These are phyloP conservation scores for Jackrogersella minutella DNA, from an alignment of 495 filamentous ascomycete genomes.

Conservation along the genomic window DNA sequence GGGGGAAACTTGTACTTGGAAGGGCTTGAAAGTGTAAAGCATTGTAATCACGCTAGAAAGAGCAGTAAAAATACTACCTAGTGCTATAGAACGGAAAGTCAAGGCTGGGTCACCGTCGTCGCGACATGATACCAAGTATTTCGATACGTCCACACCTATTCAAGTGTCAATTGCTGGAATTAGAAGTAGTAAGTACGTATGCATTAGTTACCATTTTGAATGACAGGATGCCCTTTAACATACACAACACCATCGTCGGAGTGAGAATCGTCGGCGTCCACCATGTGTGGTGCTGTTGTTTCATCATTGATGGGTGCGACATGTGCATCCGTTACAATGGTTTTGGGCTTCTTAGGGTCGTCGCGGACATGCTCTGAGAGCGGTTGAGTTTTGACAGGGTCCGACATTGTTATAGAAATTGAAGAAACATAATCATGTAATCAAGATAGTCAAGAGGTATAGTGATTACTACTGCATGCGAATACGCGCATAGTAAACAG, in stretches of 20 bases:
- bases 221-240: conserved; percentile 25
- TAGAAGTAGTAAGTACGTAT: background rate
- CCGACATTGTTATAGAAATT: conserved; percentile 16
- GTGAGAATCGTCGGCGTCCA: conserved; percentile 5
- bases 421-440: background rate
- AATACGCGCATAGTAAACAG: background rate
- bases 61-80: conserved; percentile 54
- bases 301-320: background rate
- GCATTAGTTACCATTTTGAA: conserved; percentile 19
- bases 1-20: conserved; percentile 18
- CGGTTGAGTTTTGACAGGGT: background rate
- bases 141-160: conserved; percentile 24
- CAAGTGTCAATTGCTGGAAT: background rate
- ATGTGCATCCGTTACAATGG: conserved; percentile 13
- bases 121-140: conserved; percentile 51
- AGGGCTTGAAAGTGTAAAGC: conserved; percentile 26
- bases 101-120: conserved; percentile 56
- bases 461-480: background rate
- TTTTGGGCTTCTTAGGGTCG: background rate
- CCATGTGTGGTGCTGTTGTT: background rate
- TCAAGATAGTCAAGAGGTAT: background rate
- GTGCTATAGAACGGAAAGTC: conserved; percentile 56
- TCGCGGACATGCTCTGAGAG: background rate
- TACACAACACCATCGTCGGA: conserved; percentile 5
- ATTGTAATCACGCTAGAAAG: conserved; percentile 58